Evolutionary conservation across 2,329 filamentous ascomycete species (phyloP).

Genomic region (Ceratocystis destructans): DNA sequence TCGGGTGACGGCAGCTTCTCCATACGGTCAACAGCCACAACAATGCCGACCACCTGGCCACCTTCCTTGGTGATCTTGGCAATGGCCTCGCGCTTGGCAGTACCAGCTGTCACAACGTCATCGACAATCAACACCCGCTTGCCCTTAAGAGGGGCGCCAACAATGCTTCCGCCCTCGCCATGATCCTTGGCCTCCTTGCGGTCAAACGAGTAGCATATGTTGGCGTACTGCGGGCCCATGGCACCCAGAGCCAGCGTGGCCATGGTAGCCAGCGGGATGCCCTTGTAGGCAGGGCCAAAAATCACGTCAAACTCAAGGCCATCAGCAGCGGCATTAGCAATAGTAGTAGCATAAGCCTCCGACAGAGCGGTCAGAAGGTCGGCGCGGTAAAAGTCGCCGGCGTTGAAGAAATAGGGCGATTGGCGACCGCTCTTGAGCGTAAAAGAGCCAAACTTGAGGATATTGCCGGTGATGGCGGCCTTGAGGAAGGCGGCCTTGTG

Average conservation of each 20-base stretch:
- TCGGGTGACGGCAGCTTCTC: slow-evolving; percentile 60
- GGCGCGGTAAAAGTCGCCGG: slow-evolving; percentile 75
- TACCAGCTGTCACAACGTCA: slow-evolving; percentile 92
- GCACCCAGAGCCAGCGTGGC: slow-evolving; percentile 62
- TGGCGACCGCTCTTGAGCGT: slow-evolving; percentile 82
- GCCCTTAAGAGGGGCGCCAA: slow-evolving; percentile 71
- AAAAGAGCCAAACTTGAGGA: slow-evolving; percentile 71
- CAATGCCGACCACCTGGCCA: slow-evolving; percentile 70
- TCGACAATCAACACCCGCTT: slow-evolving; percentile 84
- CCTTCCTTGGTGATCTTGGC: slow-evolving; percentile 77
- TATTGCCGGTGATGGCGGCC: slow-evolving; percentile 51
- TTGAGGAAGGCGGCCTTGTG: slow-evolving; percentile 64
- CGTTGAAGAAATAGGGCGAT: slow-evolving; percentile 98
- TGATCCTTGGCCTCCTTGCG: slow-evolving; percentile 94
- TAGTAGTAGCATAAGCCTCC: slow-evolving; percentile 62
- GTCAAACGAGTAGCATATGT: slow-evolving; percentile 77
- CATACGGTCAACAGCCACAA: slow-evolving; percentile 77
- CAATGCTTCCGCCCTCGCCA: slow-evolving; percentile 86
- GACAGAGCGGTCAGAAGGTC: slow-evolving; percentile 64
- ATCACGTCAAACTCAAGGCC: slow-evolving; percentile 61
- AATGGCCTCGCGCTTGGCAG: slow-evolving; percentile 84
- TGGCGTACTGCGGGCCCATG: slow-evolving; percentile 52
- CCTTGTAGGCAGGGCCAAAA: slow-evolving; percentile 94
- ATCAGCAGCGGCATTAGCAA: slow-evolving; percentile 35
- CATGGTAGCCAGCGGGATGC: slow-evolving; percentile 75